These are phyloP conservation scores for Paramecium sonneborni DNA, from an alignment of 73 alveolate genomes.

Conservation along the genomic window DNA sequence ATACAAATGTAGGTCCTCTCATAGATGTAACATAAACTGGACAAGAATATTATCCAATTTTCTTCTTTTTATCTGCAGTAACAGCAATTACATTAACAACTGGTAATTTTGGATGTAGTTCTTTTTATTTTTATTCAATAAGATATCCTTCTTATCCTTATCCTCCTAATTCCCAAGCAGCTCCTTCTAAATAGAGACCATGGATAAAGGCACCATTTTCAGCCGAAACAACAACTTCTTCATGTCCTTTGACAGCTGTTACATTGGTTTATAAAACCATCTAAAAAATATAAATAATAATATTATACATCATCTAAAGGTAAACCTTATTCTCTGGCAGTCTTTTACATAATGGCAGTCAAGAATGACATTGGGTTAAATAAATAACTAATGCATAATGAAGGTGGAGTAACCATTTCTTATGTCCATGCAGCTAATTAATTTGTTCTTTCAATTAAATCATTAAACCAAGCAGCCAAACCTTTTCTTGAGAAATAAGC, in stretches of 20 bases:
- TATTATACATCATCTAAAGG: constrained; percentile 95
- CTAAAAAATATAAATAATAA: constrained; percentile 30
- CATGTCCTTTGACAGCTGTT: constrained; percentile 87
- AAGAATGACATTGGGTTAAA: constrained; percentile 98
- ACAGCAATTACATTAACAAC: constrained; percentile 95
- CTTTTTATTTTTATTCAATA: constrained; percentile 94
- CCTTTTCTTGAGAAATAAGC: constrained; percentile 99
- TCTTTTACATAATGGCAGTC: constrained; percentile 95
- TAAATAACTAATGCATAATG: constrained; percentile 92
- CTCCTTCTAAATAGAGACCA: constrained; percentile 99
- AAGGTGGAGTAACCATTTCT: constrained; percentile 89
- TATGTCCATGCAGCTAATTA: constrained; percentile 94
- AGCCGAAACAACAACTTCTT: constrained; percentile 96
- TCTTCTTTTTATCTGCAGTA: constrained; percentile 88
- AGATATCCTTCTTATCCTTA: constrained; percentile 97
- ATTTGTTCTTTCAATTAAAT: constrained; percentile 84
- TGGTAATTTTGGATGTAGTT: constrained; percentile 97
- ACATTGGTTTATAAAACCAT: constrained; percentile 70
- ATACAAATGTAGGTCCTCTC: constrained; percentile 99
- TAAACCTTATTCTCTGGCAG: constrained; percentile 90
- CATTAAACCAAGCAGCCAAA: constrained; percentile 98
- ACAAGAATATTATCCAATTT: constrained; percentile 93
- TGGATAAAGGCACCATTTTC: constrained; percentile 98
- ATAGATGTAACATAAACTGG: constrained; percentile 98
- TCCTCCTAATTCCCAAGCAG: constrained; percentile 99